A percentile compares a stretch with the other conserved stretches of the same genome.
phyloP scores from a whole-genome alignment of 1,139 yeast species.

The Casaregolazyma suthepensis region DNA sequence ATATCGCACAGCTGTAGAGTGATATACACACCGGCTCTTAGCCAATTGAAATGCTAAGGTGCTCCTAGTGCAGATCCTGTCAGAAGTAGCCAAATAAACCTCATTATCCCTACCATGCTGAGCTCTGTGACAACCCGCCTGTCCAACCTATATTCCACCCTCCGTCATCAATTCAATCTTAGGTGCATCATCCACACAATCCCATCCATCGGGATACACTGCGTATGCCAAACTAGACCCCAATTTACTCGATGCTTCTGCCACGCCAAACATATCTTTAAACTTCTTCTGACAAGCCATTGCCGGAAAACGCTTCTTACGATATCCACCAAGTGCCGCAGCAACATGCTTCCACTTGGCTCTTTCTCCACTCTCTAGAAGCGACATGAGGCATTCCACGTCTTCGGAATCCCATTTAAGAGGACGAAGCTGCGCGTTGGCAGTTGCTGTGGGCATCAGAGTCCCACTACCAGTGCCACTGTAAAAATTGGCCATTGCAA shows the following conservation, averaged over 20 bases:
- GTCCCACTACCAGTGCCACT: neutral
- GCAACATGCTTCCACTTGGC: slow-evolving; percentile 41
- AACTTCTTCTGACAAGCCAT: slow-evolving; percentile 39
- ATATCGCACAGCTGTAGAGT: too few species aligned
- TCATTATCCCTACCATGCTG: neutral
- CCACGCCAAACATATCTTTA: slow-evolving; percentile 39
- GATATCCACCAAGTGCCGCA: slow-evolving; percentile 27
- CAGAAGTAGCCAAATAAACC: too few species aligned
- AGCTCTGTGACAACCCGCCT: neutral
- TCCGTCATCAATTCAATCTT: neutral
- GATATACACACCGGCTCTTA: too few species aligned
- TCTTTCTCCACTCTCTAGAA: slow-evolving; percentile 35
- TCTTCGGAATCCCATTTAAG: slow-evolving; percentile 33
- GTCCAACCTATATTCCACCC: neutral
- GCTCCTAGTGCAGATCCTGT: too few species aligned
- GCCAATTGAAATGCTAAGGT: too few species aligned
- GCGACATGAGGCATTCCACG: slow-evolving; percentile 30
- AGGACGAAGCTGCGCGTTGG: slow-evolving; percentile 6
- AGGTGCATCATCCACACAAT: slow-evolving; percentile 20
- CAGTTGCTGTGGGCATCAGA: neutral
- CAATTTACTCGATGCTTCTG: slow-evolving; percentile 34
- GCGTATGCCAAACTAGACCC: slow-evolving; percentile 38
- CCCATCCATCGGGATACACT: slow-evolving; percentile 38
- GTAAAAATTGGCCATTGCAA: neutral
- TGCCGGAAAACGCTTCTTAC: slow-evolving; percentile 35